Conservation (phyloP, 805 yeast species). For the Kluyveromyces lactis region DNA sequence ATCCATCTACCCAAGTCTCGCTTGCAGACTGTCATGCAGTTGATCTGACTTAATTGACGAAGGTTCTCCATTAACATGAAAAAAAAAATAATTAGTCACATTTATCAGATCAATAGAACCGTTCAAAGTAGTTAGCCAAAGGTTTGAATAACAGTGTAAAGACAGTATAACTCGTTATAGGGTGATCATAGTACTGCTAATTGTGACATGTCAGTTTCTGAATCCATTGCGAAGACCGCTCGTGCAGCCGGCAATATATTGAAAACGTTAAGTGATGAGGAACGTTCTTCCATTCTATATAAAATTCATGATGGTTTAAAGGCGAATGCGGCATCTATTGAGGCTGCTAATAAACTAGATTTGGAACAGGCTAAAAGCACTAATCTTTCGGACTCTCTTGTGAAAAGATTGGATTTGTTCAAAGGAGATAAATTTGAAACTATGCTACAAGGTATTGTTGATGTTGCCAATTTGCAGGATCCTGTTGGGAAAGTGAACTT, state of each 20-base stretch:
- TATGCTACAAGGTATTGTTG: slow-evolving; percentile 91
- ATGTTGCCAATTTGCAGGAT: slow-evolving; percentile 81
- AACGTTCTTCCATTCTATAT: slow-evolving; percentile 64
- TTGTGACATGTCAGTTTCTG: slow-evolving; percentile 35
- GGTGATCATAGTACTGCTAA: too few relatives aligned
- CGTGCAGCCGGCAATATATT: slow-evolving; percentile 75
- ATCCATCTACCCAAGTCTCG: too few relatives aligned
- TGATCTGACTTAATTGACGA: too few relatives aligned
- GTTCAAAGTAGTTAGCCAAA: too few relatives aligned
- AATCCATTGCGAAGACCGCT: slow-evolving; percentile 71
- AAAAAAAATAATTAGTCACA: too few relatives aligned
- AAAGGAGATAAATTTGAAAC: slow-evolving; percentile 80
- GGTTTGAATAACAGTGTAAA: too few relatives aligned
- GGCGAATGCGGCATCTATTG: slow-evolving; percentile 49
- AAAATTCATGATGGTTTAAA: slow-evolving; percentile 64
- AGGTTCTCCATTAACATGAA: too few relatives aligned
- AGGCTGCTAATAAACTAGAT: slow-evolving; percentile 69
- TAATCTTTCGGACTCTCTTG: slow-evolving; percentile 57
- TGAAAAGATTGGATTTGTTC: slow-evolving; percentile 78
- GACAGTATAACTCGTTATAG: too few relatives aligned
- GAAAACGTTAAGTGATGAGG: slow-evolving; percentile 66
- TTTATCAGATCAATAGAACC: too few relatives aligned
- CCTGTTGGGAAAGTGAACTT: slow-evolving; percentile 87
- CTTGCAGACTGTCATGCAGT: too few relatives aligned
- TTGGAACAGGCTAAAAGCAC: slow-evolving; percentile 58